phyloP scores from a whole-genome alignment of 345 rosid genomes.

The Citrus inodora region DNA sequence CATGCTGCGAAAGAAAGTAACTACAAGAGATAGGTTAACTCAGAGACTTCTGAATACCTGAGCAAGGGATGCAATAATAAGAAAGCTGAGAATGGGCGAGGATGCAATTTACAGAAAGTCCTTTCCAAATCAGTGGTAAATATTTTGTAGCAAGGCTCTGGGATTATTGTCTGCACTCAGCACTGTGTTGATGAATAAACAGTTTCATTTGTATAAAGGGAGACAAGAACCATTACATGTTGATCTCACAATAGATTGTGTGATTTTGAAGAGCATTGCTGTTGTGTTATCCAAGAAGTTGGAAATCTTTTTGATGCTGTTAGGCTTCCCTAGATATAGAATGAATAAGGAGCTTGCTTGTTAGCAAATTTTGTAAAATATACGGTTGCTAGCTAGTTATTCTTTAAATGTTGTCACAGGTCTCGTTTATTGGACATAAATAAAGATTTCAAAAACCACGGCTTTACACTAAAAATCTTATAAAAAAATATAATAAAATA shows the following conservation, averaged over 20 bases:
- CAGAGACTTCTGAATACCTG: slow-evolving; percentile 52
- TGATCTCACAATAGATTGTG: background rate
- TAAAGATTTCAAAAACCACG: background rate
- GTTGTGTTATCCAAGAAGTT: background rate
- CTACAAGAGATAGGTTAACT: slow-evolving; percentile 58
- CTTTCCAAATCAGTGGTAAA: slow-evolving; percentile 85
- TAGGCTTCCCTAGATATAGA: background rate
- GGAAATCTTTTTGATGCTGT: background rate
- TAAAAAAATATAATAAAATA: no score
- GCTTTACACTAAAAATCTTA: background rate
- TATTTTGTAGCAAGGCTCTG: background rate
- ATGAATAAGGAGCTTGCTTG: background rate
- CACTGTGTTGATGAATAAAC: background rate
- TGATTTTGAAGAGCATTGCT: background rate
- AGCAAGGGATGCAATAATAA: slow-evolving; percentile 40
- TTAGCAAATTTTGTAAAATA: background rate
- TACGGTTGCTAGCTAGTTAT: background rate
- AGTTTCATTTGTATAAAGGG: background rate
- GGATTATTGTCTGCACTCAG: background rate
- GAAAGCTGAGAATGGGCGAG: slow-evolving; percentile 49
- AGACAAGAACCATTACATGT: background rate
- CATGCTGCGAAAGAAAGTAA: slow-evolving; percentile 60
- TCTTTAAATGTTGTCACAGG: background rate
- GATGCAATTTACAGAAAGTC: slow-evolving; percentile 68
- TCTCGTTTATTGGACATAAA: background rate